Percentiles rank a stretch among this genome's conserved stretches.
These are phyloP conservation scores for Stentor roeselii DNA, from an alignment of 73 alveolate genomes.

Conservation along the genomic window DNA sequence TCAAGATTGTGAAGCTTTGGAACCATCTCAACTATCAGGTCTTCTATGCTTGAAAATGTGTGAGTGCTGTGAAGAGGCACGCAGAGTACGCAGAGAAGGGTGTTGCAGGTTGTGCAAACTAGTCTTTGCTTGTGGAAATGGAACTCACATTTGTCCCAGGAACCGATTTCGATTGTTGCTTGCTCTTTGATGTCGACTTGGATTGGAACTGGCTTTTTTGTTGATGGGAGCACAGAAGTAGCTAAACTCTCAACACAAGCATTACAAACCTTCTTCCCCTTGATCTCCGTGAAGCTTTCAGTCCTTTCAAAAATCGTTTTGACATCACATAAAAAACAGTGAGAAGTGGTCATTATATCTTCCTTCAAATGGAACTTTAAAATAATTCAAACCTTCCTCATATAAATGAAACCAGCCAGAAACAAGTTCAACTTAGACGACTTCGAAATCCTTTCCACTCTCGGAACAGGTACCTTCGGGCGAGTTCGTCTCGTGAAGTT, in stretches of 20 bases:
- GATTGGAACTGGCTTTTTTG: neutral
- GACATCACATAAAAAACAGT: neutral
- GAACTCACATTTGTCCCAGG: neutral
- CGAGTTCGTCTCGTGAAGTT: slow-evolving; percentile 71
- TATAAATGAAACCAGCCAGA: neutral
- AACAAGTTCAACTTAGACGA: slow-evolving; percentile 37
- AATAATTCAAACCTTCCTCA: too few relatives aligned
- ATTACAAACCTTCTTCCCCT: neutral
- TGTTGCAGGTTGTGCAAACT: neutral
- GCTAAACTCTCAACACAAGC: neutral
- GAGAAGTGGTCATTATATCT: too few relatives aligned
- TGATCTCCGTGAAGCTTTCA: neutral
- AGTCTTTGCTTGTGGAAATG: neutral
- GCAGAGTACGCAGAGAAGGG: neutral
- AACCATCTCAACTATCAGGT: neutral
- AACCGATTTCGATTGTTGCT: neutral
- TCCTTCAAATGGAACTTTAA: too few relatives aligned
- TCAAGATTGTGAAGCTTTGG: neutral
- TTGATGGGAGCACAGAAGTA: neutral
- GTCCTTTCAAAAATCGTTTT: neutral
- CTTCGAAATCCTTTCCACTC: slow-evolving; percentile 55
- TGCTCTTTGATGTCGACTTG: neutral
- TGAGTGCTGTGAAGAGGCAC: neutral
- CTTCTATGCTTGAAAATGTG: neutral
- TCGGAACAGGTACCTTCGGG: slow-evolving; percentile 88